Evolutionary conservation across 2,329 filamentous ascomycete species (phyloP), one percentile per base, ranked within the genome.

Genomic region (Grosmannia clavigera): DNA sequence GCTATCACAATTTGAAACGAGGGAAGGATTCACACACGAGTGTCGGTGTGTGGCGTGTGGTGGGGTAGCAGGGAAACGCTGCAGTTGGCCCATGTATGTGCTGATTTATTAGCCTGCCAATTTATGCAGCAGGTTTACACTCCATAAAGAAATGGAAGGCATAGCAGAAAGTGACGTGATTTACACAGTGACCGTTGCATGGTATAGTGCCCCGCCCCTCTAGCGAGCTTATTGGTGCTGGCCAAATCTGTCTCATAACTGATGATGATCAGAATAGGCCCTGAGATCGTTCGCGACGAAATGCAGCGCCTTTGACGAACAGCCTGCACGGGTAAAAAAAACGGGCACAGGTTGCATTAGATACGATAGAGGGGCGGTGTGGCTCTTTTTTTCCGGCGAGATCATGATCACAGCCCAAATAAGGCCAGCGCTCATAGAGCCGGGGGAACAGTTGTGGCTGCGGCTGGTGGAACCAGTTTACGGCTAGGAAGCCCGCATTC

Each of bases 361-460:
- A 66, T 67, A 14, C 61, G 51, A 70, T 67, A 5, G 63, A 62
- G 33, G 33, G 22, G 70, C 56, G 3, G 59, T 58, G 54, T 68
- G 68, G 9, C 33, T 40, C 33, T 35, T 11, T 11, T 10, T 11
- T 10, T 10, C 33, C 33, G 33, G 33, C 9, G 10, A 35, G 33
- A 35, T 35, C 33, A 35, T 35, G 33, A 35, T 35, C 22, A 31
- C 7, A 31, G 29, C 29, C 29, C 29, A 19, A 5, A 11, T 27
- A 29, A 12, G 25, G 14, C 27, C 25, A 27, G 76, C 74, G 52
- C 72, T 73, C 1, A 76, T 76, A 12, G 78, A 77, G 0, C 77
- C 78, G 0, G 74, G 74, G 11, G 73, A 73, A 78, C 78, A 80
- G 10, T 77, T 77, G 66, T 80, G 77, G 16, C 77, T 70, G 62